These are phyloP conservation scores for Collybia sordida DNA, from an alignment of 768 basidiomycete genomes.

Conservation along the genomic window DNA sequence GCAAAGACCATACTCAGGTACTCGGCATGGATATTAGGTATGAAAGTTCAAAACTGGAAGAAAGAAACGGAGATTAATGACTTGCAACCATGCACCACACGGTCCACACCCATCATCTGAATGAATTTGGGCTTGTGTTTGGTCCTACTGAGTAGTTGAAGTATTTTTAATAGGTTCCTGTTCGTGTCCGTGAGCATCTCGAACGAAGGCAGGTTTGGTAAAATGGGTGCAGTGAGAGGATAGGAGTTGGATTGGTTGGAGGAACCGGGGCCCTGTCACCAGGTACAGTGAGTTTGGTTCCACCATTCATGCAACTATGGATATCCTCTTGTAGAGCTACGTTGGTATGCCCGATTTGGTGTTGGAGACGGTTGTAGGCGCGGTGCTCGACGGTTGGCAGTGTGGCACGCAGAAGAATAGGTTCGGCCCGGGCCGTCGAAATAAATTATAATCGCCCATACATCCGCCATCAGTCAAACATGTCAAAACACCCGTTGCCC, in stretches of 20 bases:
- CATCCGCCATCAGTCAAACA: too few relatives aligned
- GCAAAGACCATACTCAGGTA: slow-evolving; percentile 64
- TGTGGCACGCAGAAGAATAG: too few relatives aligned
- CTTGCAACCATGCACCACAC: slow-evolving; percentile 44
- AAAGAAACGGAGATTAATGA: slow-evolving; percentile 6
- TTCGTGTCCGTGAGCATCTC: slow-evolving; percentile 50
- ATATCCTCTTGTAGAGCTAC: slow-evolving; percentile 53
- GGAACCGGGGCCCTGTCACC: neutral
- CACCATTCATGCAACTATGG: slow-evolving; percentile 61
- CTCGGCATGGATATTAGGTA: slow-evolving; percentile 25
- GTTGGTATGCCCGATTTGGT: slow-evolving; percentile 51
- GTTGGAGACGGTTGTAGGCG: too few relatives aligned
- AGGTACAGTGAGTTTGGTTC: slow-evolving; percentile 27
- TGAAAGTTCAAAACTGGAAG: slow-evolving; percentile 4
- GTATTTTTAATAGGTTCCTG: slow-evolving; percentile 44
- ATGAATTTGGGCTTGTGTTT: slow-evolving; percentile 42
- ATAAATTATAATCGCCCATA: too few relatives aligned
- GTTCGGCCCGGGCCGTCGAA: too few relatives aligned
- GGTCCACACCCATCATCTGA: slow-evolving; percentile 37
- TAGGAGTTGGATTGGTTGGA: too few relatives aligned
- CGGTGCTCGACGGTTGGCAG: too few relatives aligned
- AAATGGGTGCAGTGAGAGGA: slow-evolving; percentile 51
- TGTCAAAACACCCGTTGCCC: too few relatives aligned
- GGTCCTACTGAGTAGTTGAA: slow-evolving; percentile 54
- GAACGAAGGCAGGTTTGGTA: slow-evolving; percentile 66